phyloP scores from a whole-genome alignment of 495 filamentous ascomycete species.

The Aspergillus carlsbadensis region DNA sequence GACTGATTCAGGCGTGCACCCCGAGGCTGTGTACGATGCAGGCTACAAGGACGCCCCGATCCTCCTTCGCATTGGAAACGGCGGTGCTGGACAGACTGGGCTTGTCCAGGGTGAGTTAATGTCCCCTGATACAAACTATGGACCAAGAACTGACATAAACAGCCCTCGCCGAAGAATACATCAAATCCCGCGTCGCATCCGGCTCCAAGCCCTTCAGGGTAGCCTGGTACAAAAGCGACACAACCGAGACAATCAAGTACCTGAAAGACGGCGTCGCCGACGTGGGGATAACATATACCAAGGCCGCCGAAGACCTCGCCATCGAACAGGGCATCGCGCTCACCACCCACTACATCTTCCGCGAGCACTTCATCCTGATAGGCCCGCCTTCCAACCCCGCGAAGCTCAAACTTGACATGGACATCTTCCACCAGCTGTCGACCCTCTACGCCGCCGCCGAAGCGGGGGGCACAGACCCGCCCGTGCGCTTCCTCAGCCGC shows the following conservation, averaged over 20 bases:
- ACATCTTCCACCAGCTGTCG: constrained; percentile 31
- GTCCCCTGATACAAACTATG: not conserved
- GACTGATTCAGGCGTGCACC: not conserved
- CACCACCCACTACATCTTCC: constrained; percentile 30
- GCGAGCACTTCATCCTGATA: constrained; percentile 40
- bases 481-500: constrained; percentile 37
- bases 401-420: constrained; percentile 14
- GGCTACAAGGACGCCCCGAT: not conserved
- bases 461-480: constrained; percentile 14
- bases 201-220: constrained; percentile 31
- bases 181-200: constrained; percentile 23
- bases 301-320: constrained; percentile 39
- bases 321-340: constrained; percentile 32
- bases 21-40: constrained; percentile 1
- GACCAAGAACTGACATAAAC: not conserved
- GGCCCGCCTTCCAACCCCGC: constrained; percentile 36
- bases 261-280: constrained; percentile 32
- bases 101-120: not conserved
- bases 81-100: constrained; percentile 9
- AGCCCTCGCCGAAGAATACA: constrained; percentile 40
- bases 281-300: constrained; percentile 43
- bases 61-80: constrained; percentile 10
- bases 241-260: constrained; percentile 40
- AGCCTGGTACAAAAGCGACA: constrained; percentile 43
- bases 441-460: constrained; percentile 28